Conservation (phyloP, 106 monocot genomes). For the Dendrobium huoshanense region DNA sequence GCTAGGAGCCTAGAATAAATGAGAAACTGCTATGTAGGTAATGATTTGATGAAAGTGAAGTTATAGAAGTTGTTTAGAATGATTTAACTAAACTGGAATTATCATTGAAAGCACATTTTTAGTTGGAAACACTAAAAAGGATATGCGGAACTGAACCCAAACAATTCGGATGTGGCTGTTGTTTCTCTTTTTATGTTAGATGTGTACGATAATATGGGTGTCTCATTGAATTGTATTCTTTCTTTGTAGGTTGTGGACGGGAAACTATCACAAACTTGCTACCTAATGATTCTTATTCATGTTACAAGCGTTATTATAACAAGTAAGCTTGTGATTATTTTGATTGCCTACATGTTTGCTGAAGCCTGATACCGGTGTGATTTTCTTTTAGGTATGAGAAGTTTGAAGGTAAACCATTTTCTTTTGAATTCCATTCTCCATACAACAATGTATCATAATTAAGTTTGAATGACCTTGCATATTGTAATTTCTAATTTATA, state of each 20-base stretch:
- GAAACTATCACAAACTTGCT: conserved; percentile 90
- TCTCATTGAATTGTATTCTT: background rate
- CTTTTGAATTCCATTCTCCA: conserved; percentile 94
- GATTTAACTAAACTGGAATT: too few relatives aligned
- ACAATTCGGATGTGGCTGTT: background rate
- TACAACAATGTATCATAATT: conserved; percentile 74
- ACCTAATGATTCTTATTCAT: conserved; percentile 87
- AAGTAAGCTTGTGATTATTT: conserved; percentile 49
- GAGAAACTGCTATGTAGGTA: too few relatives aligned
- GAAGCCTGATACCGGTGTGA: background rate
- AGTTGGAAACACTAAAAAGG: too few relatives aligned
- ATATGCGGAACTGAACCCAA: too few relatives aligned
- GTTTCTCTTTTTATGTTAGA: background rate
- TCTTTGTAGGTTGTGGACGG: conserved; percentile 84
- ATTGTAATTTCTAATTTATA: background rate
- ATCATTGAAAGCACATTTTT: too few relatives aligned
- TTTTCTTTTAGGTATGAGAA: conserved; percentile 64
- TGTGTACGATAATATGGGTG: background rate
- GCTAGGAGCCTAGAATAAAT: too few relatives aligned
- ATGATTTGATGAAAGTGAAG: too few relatives aligned
- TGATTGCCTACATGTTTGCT: background rate
- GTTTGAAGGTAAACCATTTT: conserved; percentile 69
- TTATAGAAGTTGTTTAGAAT: too few relatives aligned
- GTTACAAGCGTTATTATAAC: conserved; percentile 69
- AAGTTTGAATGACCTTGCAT: background rate